Base-by-base conservation (phyloP, 2,329 filamentous ascomycete species). In the Fusarium sp. region DNA sequence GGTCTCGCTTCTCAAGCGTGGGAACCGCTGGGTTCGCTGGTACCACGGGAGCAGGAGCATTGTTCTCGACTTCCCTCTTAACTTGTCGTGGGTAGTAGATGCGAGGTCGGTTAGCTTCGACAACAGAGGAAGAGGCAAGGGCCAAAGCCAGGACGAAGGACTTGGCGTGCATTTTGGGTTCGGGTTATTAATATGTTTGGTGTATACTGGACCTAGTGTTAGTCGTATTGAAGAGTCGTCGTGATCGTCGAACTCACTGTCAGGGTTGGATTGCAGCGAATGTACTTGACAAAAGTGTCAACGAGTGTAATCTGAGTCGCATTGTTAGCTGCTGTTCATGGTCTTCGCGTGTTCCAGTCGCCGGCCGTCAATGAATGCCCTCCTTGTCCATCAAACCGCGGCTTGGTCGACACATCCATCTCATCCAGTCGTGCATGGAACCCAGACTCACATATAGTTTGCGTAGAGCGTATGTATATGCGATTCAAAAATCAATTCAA, bases 31-130 rank as follows among this genome's bases (percentile, higher is more conserved):
- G 54, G 22, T 71, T 68, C 45, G 77, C 61, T 29, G 72, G 75
- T 42, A 80, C 80, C 65, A 77, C 75, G n/a, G 83, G 84, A 16
- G 76, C 49, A 7, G 48, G 22, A 14, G 24, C 30, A 37, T 69
- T 77, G 73, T 86, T 86, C 65, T 74, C 72, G 56, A 83, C 80
- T 62, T 85, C 80, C 57, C 86, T 83, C 79, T 85, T 88, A 73
- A 89, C 81, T 45, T 87, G 82, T 59, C 84, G 82, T 14, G 87
- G 87, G 67, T 86, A 89, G 76, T 88, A 89, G 74, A 88, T 86
- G 75, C 82, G 84, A 20, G 86, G 86, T 66, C 80, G 79, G 34
- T 83, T 78, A 40, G 77, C 72, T 57, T 84, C 80, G 24, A 83
- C 84, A 69, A 79, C 79, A 59, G 80, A 81, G n/a, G 83, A 81